Evolutionary conservation across 257 asterid genomes (phyloP), one percentile per base, ranked within the genome.

Genomic region (Agastache rugosa): DNA sequence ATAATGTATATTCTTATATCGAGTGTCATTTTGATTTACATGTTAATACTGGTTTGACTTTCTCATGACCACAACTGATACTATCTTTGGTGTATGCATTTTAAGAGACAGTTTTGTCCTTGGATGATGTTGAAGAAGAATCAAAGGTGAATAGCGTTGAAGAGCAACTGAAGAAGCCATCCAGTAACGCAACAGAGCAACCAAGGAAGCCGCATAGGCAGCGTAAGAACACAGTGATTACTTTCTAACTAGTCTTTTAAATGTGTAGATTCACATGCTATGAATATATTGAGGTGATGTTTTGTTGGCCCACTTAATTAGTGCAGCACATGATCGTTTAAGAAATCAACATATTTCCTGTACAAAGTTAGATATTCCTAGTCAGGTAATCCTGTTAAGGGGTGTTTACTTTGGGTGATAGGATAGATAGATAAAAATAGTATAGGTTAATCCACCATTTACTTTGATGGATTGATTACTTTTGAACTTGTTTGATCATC

Each of bases 201-300:
- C 88, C 88, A 67, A 84, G 44, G 72, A 91, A 85, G 76, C 83
- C 87, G 11, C 96, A 41, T 17, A 86, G 90, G 78, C 90, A 73
- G 65, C 90, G 97, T 93, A 88, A 87, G 94, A 23, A 27, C 69
- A 48, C 17, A 17, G 45, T 37, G 23, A 71, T 74, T 75, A 31
- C 71, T 67, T 72, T 79, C 53, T 55, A 14, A 72, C 7, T 17
- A 19, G 67, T 79, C 64, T 69, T 65, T 31, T 25, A 67, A 63
- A 35, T 59, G 17, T 50, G 34, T 53, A 29, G 45, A 29, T 66
- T 55, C 69, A 58, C 78, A 22, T 41, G 72, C 48, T 35, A 47
- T 23, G 67, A 50, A 39, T 8, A 71, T 37, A 50, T 25, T 45
- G 42, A 42, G 17, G 27, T 68, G 65, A 47, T 2, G 45, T 35